These are phyloP conservation scores for Dillenia turbinata DNA, from an alignment of 164 flowering plant species.

Conservation along the genomic window DNA sequence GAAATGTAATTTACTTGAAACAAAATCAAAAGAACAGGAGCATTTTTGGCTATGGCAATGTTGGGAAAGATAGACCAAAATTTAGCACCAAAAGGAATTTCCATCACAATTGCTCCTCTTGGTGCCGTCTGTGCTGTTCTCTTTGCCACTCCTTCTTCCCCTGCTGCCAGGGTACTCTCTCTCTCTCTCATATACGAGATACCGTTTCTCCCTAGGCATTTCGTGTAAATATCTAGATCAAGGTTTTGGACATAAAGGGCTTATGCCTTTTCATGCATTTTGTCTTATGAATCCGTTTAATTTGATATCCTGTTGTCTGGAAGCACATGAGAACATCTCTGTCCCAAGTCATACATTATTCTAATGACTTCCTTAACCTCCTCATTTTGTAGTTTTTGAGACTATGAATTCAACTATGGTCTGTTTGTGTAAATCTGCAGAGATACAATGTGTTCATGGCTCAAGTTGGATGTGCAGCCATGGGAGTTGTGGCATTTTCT, in stretches of 20 bases:
- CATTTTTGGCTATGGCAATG: constrained; percentile 92
- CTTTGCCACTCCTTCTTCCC: constrained; percentile 72
- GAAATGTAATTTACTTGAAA: no score
- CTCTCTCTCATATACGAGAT: background rate
- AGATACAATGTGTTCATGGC: constrained; percentile 91
- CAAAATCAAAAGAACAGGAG: constrained; percentile 38
- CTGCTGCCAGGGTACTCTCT: constrained; percentile 68
- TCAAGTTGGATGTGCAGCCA: constrained; percentile 91
- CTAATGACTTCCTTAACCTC: no score
- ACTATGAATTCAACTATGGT: background rate
- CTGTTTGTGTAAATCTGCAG: constrained; percentile 35
- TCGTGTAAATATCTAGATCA: no score
- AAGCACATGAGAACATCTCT: no score
- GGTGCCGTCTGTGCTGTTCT: constrained; percentile 94
- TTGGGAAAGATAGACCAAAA: constrained; percentile 77
- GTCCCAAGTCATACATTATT: no score
- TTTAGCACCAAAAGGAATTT: constrained; percentile 67
- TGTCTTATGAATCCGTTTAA: no score
- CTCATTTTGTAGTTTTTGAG: no score
- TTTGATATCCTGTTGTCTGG: no score
- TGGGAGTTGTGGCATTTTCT: constrained; percentile 72
- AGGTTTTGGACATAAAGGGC: no score
- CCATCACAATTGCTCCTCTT: constrained; percentile 79
- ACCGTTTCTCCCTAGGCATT: no score
- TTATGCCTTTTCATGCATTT: no score